These are phyloP conservation scores for Amanita brunnescens DNA, from an alignment of 768 basidiomycete genomes.

Conservation along the genomic window DNA sequence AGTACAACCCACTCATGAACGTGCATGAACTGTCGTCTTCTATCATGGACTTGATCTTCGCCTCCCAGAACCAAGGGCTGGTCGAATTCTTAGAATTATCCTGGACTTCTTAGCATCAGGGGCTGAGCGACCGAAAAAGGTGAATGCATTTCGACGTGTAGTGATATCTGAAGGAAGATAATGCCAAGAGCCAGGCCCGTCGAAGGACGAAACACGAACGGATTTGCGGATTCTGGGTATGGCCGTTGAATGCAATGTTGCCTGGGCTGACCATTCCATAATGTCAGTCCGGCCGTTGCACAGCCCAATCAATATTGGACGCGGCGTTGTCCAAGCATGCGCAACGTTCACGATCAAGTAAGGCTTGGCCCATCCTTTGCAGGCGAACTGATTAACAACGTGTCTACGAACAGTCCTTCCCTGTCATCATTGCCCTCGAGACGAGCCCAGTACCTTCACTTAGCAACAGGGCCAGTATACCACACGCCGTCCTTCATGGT, in stretches of 20 bases:
- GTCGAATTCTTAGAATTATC: conserved; percentile 75
- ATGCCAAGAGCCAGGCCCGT: conserved; percentile 52
- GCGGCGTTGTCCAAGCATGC: conserved; percentile 67
- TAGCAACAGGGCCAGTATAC: conserved; percentile 65
- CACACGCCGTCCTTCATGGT: conserved; percentile 75
- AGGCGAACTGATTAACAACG: conserved; percentile 36
- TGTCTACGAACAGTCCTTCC: conserved; percentile 67
- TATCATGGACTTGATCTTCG: conserved; percentile 89
- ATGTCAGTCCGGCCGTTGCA: conserved; percentile 89
- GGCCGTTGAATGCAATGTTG: conserved; percentile 14
- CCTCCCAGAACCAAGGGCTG: conserved; percentile 57
- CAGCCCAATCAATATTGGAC: conserved; percentile 83
- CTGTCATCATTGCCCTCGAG: conserved; percentile 89
- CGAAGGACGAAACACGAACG: conserved; percentile 90
- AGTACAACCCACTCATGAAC: conserved; percentile 90
- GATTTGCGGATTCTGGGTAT: conserved; percentile 96
- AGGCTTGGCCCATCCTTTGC: conserved; percentile 90
- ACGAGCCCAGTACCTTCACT: conserved; percentile 58
- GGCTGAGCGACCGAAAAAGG: conserved; percentile 64
- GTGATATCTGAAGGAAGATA: conserved; percentile 23
- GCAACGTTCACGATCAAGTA: conserved; percentile 88
- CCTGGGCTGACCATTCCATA: conserved; percentile 21
- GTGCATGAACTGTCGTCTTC: conserved; percentile 62
- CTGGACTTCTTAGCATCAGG: conserved; percentile 88
- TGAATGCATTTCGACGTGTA: conserved; percentile 10